Conservation (phyloP, 1,284 basidiomycete species). For the Blastosporella zonata region DNA sequence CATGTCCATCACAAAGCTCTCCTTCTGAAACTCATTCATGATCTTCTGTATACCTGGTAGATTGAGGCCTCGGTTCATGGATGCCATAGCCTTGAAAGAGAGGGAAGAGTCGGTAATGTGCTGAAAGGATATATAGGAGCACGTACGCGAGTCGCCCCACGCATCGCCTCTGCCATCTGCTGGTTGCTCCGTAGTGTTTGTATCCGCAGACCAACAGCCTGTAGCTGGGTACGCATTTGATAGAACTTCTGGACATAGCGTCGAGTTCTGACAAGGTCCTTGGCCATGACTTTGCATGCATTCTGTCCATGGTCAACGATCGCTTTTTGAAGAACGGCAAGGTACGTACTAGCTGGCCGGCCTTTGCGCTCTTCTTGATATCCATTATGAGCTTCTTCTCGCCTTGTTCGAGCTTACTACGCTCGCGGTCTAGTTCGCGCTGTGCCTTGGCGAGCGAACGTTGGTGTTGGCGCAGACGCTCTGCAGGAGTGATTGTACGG, state of each 20-base stretch:
- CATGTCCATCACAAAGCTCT: slow-evolving; percentile 99
- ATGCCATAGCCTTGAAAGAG: slow-evolving; percentile 83
- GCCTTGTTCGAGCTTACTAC: slow-evolving; percentile 90
- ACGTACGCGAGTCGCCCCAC: slow-evolving; percentile 90
- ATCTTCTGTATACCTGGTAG: slow-evolving; percentile 93
- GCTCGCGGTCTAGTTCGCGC: slow-evolving; percentile 94
- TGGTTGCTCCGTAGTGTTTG: slow-evolving; percentile 96
- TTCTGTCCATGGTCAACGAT: slow-evolving; percentile 53
- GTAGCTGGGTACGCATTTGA: slow-evolving; percentile 97
- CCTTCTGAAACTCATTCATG: slow-evolving; percentile 97
- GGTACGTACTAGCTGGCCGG: slow-evolving; percentile 85
- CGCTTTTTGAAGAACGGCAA: neutral
- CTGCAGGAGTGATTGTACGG: slow-evolving; percentile 90
- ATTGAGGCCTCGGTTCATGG: slow-evolving; percentile 97
- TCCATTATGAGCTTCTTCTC: slow-evolving; percentile 93
- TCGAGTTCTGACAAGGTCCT: slow-evolving; percentile 94
- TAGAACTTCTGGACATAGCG: slow-evolving; percentile 98
- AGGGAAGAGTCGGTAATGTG: neutral
- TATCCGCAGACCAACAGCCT: slow-evolving; percentile 94
- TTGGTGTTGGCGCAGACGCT: slow-evolving; percentile 95
- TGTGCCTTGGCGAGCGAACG: slow-evolving; percentile 94
- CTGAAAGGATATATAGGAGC: slow-evolving; percentile 11
- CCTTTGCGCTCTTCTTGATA: slow-evolving; percentile 95
- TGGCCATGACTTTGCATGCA: slow-evolving; percentile 99
- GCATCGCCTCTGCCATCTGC: slow-evolving; percentile 99